Evolutionary conservation across 345 rosid genomes (phyloP).

Genomic region (Erucastrum elatum): DNA sequence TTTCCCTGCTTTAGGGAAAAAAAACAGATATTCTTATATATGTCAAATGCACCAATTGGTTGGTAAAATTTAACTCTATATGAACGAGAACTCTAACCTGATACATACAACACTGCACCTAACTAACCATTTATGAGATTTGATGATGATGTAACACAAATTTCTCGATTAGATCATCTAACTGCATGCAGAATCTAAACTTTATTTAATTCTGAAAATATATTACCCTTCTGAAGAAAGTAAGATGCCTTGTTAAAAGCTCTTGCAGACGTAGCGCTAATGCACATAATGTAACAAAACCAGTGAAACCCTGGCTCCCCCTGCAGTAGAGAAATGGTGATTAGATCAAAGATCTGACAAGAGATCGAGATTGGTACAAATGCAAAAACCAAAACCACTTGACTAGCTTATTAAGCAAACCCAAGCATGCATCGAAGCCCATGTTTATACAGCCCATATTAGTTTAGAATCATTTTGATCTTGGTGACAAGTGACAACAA

Average conservation of each 20-base stretch:
- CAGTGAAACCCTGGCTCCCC: slow-evolving; percentile 58
- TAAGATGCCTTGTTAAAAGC: slow-evolving; percentile 94
- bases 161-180: background rate
- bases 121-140: slow-evolving; percentile 17
- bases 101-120: slow-evolving; percentile 2
- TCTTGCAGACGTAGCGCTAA: slow-evolving; percentile 91
- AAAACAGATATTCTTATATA: no score
- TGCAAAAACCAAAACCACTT: no score
- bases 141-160: slow-evolving; percentile 4
- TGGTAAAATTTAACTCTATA: background rate
- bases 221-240: slow-evolving; percentile 89
- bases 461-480: no score
- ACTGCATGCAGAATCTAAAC: no score
- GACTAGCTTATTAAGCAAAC: no score
- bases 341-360: no score
- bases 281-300: slow-evolving; percentile 95
- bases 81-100: background rate
- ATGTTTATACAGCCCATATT: no score
- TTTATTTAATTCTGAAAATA: background rate
- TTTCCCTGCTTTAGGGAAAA: slow-evolving; percentile 49
- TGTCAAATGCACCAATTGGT: background rate
- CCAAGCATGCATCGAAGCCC: no score
- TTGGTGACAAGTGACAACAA: no score
- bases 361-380: no score
- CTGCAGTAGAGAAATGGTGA: no score